Evolutionary conservation across 2,329 filamentous ascomycete genomes (phyloP), one percentile per base, ranked within the genome.

Genomic region (Colletotrichum shisoi): DNA sequence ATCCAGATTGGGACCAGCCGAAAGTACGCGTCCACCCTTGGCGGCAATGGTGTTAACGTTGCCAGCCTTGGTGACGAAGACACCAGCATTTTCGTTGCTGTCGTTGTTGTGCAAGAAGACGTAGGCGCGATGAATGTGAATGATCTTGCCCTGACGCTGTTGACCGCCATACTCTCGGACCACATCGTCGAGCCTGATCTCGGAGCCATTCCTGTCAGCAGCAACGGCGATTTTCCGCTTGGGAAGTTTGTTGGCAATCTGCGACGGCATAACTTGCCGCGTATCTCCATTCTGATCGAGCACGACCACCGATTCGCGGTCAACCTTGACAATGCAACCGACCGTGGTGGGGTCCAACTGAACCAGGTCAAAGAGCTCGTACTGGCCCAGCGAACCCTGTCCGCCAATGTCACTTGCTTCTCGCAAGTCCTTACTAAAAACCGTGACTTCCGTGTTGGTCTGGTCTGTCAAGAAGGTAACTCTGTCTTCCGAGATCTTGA

Each of bases 351-450:
- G 88, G 77, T 98, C 94, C 69, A 99, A 87, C 79, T 98, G 94
- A 15, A 99, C 93, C 31, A 99, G 85, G 76, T 99, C 95, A 72
- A 96, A 93, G 40, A 99, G 88, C 72, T 94, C 91, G 77, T 91
- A 98, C 78, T 96, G 92, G 12, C 93, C 93, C n/a, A 94, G 81
- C 39, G 89, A 88, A 34, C 92, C 91, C 74, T 94, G 89, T 17
- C 92, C 93, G 70, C 93, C 94, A 72, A 93, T 93, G 75, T 98
- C 95, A 62, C 92, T 93, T 34, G 95, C 95, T 78, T 97, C 92
- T 71, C 96, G 88, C 68, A 99, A 81, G 80, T 99, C 95, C 77
- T 96, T 97, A 82, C 94, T 97, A 76, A 99, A 99, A 40, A 99
- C 95, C 0, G 94, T 97, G 72, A 99, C 93, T 76, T 99, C 95